phyloP scores from a whole-genome alignment of 345 rosid species.

The Gossypium herbaceum region DNA sequence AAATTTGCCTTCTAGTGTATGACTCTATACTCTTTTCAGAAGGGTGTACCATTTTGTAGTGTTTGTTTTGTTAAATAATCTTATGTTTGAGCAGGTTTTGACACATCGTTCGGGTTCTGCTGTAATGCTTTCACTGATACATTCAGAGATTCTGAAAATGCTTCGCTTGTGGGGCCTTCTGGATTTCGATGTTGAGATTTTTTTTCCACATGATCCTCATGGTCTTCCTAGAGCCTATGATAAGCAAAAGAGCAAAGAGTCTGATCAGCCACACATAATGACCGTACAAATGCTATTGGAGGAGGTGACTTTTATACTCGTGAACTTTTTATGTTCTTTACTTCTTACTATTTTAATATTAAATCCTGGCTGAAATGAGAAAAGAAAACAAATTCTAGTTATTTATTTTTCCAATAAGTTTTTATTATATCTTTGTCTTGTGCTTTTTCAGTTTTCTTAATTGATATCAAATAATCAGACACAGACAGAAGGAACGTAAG shows the following conservation, averaged over 20 bases:
- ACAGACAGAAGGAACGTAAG: not conserved
- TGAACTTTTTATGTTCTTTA: not conserved
- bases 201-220: slow-evolving; percentile 43
- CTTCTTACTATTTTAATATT: not conserved
- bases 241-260: slow-evolving; percentile 55
- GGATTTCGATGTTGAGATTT: slow-evolving; percentile 60
- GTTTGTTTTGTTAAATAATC: slow-evolving; percentile 1
- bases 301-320: slow-evolving; percentile 32
- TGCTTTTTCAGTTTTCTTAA: not conserved
- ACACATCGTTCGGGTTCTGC: slow-evolving; percentile 61
- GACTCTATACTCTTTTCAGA: not conserved
- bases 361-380: not conserved
- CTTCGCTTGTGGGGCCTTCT: slow-evolving; percentile 56
- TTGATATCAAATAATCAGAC: not conserved
- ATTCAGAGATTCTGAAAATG: slow-evolving; percentile 60
- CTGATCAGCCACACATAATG: slow-evolving; percentile 53
- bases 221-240: slow-evolving; percentile 59
- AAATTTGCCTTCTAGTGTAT: slow-evolving; percentile 6
- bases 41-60: not conserved
- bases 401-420: not conserved
- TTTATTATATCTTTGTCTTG: not conserved
- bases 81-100: slow-evolving; percentile 46
- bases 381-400: not conserved
- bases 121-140: slow-evolving; percentile 47
- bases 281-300: slow-evolving; percentile 42